Conservation (phyloP, 306 rosid genomes). For the Fagus sylvatica region DNA sequence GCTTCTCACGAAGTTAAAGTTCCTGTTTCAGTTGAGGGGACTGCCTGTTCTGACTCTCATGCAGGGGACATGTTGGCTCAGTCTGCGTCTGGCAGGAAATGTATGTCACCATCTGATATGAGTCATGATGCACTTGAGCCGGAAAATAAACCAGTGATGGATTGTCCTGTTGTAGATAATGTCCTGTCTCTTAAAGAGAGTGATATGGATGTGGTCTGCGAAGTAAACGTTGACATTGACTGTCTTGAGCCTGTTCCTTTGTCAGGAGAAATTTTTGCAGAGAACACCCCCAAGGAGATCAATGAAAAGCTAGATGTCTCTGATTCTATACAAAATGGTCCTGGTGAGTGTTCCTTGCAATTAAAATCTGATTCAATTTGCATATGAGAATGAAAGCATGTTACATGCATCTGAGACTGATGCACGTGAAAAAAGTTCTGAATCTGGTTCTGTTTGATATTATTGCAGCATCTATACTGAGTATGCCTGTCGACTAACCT, state of each 20-base stretch:
- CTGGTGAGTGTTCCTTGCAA: slow-evolving; percentile 34
- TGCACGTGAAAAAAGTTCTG: slow-evolving; percentile 26
- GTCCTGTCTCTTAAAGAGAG: slow-evolving; percentile 29
- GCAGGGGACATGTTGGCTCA: slow-evolving; percentile 35
- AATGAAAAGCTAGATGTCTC: slow-evolving; percentile 31
- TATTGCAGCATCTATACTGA: slow-evolving; percentile 21
- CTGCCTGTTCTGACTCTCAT: slow-evolving; percentile 25
- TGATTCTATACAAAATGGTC: slow-evolving; percentile 32
- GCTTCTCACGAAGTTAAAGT: slow-evolving; percentile 25
- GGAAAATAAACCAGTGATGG: slow-evolving; percentile 24
- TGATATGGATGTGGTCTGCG: slow-evolving; percentile 33
- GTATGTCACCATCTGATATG: slow-evolving; percentile 3
- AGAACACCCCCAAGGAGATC: slow-evolving; percentile 28
- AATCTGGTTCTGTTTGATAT: slow-evolving; percentile 37
- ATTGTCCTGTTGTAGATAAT: slow-evolving; percentile 31
- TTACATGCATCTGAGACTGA: slow-evolving; percentile 31
- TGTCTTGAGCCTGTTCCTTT: slow-evolving; percentile 36
- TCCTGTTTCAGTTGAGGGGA: slow-evolving; percentile 31
- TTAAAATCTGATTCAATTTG: slow-evolving; percentile 34
- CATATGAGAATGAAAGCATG: slow-evolving; percentile 16
- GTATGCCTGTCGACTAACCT: slow-evolving; percentile 8
- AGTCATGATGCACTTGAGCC: slow-evolving; percentile 25
- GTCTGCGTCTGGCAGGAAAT: slow-evolving; percentile 34
- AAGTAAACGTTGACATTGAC: slow-evolving; percentile 19
- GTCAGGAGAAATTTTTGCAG: slow-evolving; percentile 29